Conservation (phyloP, 129 eudicot species). For the Centella asiatica region DNA sequence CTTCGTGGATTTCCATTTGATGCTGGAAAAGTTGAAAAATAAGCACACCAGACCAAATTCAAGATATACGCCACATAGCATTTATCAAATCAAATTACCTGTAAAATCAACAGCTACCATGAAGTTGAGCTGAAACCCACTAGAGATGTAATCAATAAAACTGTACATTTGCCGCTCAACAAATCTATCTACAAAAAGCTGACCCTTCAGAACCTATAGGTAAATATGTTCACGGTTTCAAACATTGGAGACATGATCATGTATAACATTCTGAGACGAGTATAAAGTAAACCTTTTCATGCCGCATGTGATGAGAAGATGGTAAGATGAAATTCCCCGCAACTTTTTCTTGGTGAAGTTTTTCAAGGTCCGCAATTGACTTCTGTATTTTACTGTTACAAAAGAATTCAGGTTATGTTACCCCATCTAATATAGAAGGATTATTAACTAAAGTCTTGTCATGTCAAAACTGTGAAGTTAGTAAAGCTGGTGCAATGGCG, state of each 20-base stretch:
- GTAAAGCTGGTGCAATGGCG: not conserved
- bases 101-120: slow-evolving; percentile 99
- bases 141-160: slow-evolving; percentile 82
- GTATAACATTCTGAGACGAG: not conserved
- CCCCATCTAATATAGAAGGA: not conserved
- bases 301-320: slow-evolving; percentile 40
- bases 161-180: slow-evolving; percentile 59
- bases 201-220: slow-evolving; percentile 66
- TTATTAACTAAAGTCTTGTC: not conserved
- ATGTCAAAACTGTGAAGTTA: not conserved
- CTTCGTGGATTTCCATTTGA: slow-evolving; percentile 80
- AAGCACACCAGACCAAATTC: not conserved
- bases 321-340: slow-evolving; percentile 55
- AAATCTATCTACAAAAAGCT: slow-evolving; percentile 66
- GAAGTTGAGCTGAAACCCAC: slow-evolving; percentile 85
- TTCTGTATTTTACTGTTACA: slow-evolving; percentile 61
- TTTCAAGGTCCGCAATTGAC: slow-evolving; percentile 59
- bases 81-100: slow-evolving; percentile 19
- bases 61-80: slow-evolving; percentile 2
- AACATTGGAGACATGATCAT: not conserved
- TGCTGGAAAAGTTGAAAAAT: slow-evolving; percentile 31
- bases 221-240: slow-evolving; percentile 7
- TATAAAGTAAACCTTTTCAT: slow-evolving; percentile 51
- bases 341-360: slow-evolving; percentile 42
- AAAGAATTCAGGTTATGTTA: not conserved